Evolutionary conservation across 129 eudicot genomes (phyloP), one percentile per base, ranked within the genome.

Genomic region (Mikania micrantha): DNA sequence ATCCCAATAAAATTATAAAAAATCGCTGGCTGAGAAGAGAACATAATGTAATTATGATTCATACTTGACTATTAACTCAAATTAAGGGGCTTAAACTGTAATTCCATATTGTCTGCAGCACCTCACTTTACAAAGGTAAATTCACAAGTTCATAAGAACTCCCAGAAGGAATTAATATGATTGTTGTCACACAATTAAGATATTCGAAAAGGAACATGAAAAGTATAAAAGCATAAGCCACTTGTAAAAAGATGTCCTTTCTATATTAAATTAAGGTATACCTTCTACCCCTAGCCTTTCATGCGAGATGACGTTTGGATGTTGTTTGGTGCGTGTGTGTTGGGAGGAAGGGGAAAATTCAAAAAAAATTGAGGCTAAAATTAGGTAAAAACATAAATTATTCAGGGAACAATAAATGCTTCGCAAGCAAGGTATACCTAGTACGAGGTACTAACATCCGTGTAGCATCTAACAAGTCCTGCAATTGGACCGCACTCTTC

Each of bases 391-490:
- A 6, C 67, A 27, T 45, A 42, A 22, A n/a, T 25, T 38, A 40
- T 70, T 25, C 50, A 54, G 66, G 19, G 39, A 39, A 10, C 32
- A 27, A 45, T 57, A 29, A 40, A 39, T 4, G 40, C 40, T 53
- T 39, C 42, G 47, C 41, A 39, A 34, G 17, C 49, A 21, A 67
- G 15, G 16, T 32, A 49, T 56, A 94, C 99, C 99, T 83, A 21
- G 90, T 42, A 56, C 95, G 96, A 16, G 99, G 97, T 34, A 94
- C 97, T 35, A 94, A 82, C 73, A 85, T 78, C 81, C 97, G 78
- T 49, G 99, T 94, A 20, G 97, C 97, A 77, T 94, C 97, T 70
- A 94, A 74, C 77, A 94, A 79, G 77, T 94, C 99, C 82, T 94
- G 99, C 78, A 94, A 75, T 49, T 94, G 97, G 64, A 94, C 83